Conservation (phyloP, 2,329 filamentous ascomycete species). For the Penicillium sp. region DNA sequence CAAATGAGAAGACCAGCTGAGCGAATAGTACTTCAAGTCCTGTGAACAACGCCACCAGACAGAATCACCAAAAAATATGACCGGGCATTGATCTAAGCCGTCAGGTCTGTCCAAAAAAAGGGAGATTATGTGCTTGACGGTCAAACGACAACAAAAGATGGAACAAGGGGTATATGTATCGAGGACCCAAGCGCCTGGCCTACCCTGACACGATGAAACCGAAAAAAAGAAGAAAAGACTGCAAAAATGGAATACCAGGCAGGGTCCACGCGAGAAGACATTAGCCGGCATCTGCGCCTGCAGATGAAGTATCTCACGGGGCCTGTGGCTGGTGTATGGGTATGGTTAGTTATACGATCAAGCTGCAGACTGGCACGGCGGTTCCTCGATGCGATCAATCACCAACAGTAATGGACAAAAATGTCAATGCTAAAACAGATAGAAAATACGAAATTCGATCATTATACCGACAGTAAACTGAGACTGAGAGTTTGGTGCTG, state of each 20-base stretch:
- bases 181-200: slow-evolving; percentile 17
- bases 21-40: neutral
- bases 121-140: neutral
- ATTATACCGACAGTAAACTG: slow-evolving; percentile 5
- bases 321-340: slow-evolving; percentile 4
- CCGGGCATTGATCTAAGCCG: neutral
- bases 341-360: slow-evolving; percentile 17
- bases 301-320: neutral
- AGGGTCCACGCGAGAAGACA: slow-evolving; percentile 4
- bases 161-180: slow-evolving; percentile 21
- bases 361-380: slow-evolving; percentile 16
- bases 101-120: neutral
- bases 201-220: slow-evolving; percentile 5
- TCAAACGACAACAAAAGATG: slow-evolving; percentile 8
- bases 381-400: slow-evolving; percentile 9
- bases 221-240: slow-evolving; percentile 5
- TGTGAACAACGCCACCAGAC: neutral
- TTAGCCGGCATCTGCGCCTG: neutral
- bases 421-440: slow-evolving; percentile 12
- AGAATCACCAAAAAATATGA: neutral
- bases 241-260: neutral
- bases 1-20: neutral
- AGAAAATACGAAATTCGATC: neutral
- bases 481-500: neutral
- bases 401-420: neutral